Evolutionary conservation across 2,329 filamentous ascomycete genomes (phyloP), one percentile per base, ranked within the genome.

Genomic region (Talaromyces sp.): DNA sequence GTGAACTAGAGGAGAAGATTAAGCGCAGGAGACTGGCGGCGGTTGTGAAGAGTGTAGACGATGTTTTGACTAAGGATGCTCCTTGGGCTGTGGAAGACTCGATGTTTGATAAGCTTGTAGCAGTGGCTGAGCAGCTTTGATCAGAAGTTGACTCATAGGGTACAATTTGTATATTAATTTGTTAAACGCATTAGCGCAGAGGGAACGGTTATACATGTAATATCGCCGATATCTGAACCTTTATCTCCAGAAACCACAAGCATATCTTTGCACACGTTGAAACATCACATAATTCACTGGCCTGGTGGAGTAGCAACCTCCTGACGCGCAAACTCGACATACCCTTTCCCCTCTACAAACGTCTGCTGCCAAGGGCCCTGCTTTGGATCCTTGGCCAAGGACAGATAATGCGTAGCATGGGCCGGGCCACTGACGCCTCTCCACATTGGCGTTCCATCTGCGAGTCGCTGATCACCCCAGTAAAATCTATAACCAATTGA

Each of bases 1-100:
- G 80, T 43, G 87, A 93, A 74, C 77, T 99, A 74, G 95, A 99
- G 76, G 82, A 86, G 57, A 84, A 87, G 65, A 86, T 92, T 67
- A 84, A 81, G 65, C 78, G 79, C 63, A 86, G 88, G 63, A 84
- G 85, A 62, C 71, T 96, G 49, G 78, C 65, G 43, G 71, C 70
- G 29, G 64, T 76, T 56, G 63, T 66, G 9, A 66, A 60, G 35
- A 62, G 68, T 55, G 67, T 78, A 63, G 67, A 68, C 32, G 68
- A 24, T 13, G 55, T 65, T 9, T 62, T 74, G 38, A 63, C 74
- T 46, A 58, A 61, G 10, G 63, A 58, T 19, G 56, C 61, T 17
- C 56, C 24, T 46, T 21, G 13, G 4, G 41, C 50, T 53, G 38
- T 11, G 49, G 51, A 26, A 54, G 64, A 68, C 32, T 61, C 50